Base-by-base conservation (phyloP, 2,329 filamentous ascomycete species). In the Pseudocercospora eumusae region DNA sequence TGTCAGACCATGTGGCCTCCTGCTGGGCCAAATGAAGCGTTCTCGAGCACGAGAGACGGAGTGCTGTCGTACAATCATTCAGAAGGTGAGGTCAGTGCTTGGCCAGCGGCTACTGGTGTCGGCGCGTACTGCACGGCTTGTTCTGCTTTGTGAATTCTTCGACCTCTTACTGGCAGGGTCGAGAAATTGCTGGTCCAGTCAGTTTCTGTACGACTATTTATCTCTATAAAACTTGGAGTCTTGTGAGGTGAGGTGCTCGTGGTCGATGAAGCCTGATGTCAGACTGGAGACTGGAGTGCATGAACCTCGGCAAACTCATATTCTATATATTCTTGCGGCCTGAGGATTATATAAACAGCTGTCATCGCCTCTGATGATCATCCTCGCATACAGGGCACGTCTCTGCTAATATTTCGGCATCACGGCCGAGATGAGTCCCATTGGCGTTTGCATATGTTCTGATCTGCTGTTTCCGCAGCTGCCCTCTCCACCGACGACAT, bases 361-460 rank as follows among this genome's bases (percentile, higher is more conserved):
- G 15, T n/a, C 47, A 28, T 52, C 47, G 47, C 25, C 15, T 28
- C 23, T 28, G 47, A 18, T 21, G 25, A 52, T 52, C 47, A 28
- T 18, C 21, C 11, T 28, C 21, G 21, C 47, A 18, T 27, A 27
- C 47, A 28, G 13, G 25, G 47, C 25, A 5, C 47, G 11, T 47
- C 47, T 52, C 47, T 20, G 60, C 27, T 31, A 21, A 53, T 52
- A 13, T 8, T 54, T 28, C 52, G 52, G 27, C 23, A 56, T 57
- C 27, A 15, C 36, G 40, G 55, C 36, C 40, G 36, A 47, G 25
- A 57, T 57, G 27, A 28, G 40, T 47, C 44, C 21, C 9, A 31
- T 56, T 56, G 61, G 47, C 57, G 57, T 60, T 63, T 60, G 57
- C 55, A 58, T 45, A 33, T 49, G 8, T 31, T 58, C 62, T 50